Percentiles rank a stretch among this genome's conserved stretches.
phyloP scores from a whole-genome alignment of 495 filamentous ascomycete genomes.

The Hyaloscypha variabilis region DNA sequence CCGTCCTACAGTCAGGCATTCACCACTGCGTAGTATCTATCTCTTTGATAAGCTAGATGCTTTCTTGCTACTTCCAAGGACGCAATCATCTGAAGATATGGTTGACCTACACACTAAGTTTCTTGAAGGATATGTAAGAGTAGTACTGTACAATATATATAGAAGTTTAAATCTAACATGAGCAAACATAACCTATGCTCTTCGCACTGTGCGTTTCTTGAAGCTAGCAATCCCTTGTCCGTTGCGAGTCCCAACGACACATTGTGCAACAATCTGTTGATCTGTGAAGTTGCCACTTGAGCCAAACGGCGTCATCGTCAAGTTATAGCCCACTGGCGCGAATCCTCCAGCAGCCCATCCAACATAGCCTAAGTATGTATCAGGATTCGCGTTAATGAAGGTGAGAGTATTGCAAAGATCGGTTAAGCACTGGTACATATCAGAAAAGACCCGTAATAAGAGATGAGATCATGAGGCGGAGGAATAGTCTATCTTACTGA shows the following conservation, averaged over 20 bases:
- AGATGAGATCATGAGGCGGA: not conserved
- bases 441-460: not conserved
- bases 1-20: too few species aligned
- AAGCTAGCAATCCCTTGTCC: not conserved
- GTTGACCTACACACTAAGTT: too few species aligned
- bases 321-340: slow-evolving; percentile 4
- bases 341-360: slow-evolving; percentile 52
- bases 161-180: too few species aligned
- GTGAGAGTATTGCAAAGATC: slow-evolving; percentile 38
- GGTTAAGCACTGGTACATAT: slow-evolving; percentile 37
- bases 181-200: too few species aligned
- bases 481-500: slow-evolving; percentile 20
- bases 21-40: too few species aligned
- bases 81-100: too few species aligned
- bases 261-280: slow-evolving; percentile 11
- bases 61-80: too few species aligned
- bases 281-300: slow-evolving; percentile 17
- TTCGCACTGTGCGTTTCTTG: too few species aligned
- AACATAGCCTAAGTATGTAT: slow-evolving; percentile 53
- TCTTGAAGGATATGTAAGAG: too few species aligned
- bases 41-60: too few species aligned
- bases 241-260: slow-evolving; percentile 10
- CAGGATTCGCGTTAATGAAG: slow-evolving; percentile 41
- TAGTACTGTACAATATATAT: too few species aligned
- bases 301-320: slow-evolving; percentile 11